Evolutionary conservation across 495 filamentous ascomycete genomes (phyloP), one percentile per base, ranked within the genome.

Genomic region (Rhizodiscina lignyota): DNA sequence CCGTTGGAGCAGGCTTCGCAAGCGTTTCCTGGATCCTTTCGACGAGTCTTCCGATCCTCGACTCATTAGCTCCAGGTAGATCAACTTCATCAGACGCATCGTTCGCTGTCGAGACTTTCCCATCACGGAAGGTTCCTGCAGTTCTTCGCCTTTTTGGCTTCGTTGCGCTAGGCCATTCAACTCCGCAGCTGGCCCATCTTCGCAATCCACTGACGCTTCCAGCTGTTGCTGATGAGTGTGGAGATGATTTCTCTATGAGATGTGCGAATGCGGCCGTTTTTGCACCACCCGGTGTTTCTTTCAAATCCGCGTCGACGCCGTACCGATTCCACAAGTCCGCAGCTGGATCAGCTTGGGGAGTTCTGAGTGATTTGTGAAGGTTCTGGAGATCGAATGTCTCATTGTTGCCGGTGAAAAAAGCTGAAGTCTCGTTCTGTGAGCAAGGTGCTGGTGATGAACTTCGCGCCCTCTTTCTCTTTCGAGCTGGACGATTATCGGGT

Each of bases 281-380:
- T 5, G 33, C 15, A 20, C 32, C 30, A 11, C 40, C 48, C 18
- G 45, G 29, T 1, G 36, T 43, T 4, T 41, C 48, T 24, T 43
- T 49, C 20, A 32, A 46, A 12, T 33, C 38, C 17, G 44, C 34
- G 19, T 34, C 40, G 4, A 37, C 29, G 5, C 39, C 69, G 49
- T 82, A 91, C 15, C 79, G 74, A 43, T 76, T 82, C 85, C 83
- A 92, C n/a, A 94, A 56, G 35, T 93, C 85, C 21, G 72, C 56
- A 0, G 79, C 79, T 18, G 87, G 78, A 53, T 97, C 89, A 29
- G 74, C 70, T 38, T 80, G 74, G 18, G 83, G 82, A 0, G 84
- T 85, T 35, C 67, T 75, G 8, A 79, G 58, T 1, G 66, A 55
- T n/a, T 62, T 52, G 24, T 70, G 64, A 16, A 77, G 48, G 21